These are phyloP conservation scores for Diversispora epigaea DNA, from an alignment of 192 early-diverging fungal genomes.

Conservation along the genomic window DNA sequence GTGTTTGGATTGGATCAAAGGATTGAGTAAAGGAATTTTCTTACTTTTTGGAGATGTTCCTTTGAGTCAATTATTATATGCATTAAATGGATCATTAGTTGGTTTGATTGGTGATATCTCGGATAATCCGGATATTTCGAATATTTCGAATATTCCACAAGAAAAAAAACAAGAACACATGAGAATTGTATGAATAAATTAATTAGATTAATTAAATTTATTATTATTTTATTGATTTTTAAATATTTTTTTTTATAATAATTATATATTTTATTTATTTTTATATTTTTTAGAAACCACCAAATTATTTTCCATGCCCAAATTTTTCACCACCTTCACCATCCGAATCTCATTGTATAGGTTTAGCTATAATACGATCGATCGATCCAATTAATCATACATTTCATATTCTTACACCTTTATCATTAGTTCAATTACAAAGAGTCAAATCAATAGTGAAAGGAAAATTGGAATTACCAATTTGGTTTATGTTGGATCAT, in stretches of 20 bases:
- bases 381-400: conserved; percentile 57
- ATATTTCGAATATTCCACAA: background rate
- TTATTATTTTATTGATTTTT: background rate
- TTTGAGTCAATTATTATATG: conserved; percentile 72
- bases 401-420: conserved; percentile 59
- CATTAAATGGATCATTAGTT: conserved; percentile 83
- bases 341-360: conserved; percentile 55
- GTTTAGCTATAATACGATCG: conserved; percentile 65
- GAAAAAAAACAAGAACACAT: background rate
- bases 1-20: conserved; percentile 59
- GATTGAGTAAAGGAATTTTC: conserved; percentile 58
- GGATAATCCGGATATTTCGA: background rate
- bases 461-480: conserved; percentile 54
- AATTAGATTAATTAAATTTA: background rate
- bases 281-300: conserved; percentile 29
- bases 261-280: too few species aligned
- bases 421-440: conserved; percentile 38
- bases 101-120: conserved; percentile 64
- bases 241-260: background rate
- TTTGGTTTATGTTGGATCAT: conserved; percentile 48
- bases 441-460: conserved; percentile 50
- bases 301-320: conserved; percentile 45
- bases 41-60: conserved; percentile 75
- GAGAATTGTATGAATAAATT: background rate
- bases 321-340: conserved; percentile 48